A percentile compares a stretch with the other conserved stretches of the same genome.
Evolutionary conservation across 108 stramenopile genomes (phyloP).

Genomic region (Cyclotella distinguenda): DNA sequence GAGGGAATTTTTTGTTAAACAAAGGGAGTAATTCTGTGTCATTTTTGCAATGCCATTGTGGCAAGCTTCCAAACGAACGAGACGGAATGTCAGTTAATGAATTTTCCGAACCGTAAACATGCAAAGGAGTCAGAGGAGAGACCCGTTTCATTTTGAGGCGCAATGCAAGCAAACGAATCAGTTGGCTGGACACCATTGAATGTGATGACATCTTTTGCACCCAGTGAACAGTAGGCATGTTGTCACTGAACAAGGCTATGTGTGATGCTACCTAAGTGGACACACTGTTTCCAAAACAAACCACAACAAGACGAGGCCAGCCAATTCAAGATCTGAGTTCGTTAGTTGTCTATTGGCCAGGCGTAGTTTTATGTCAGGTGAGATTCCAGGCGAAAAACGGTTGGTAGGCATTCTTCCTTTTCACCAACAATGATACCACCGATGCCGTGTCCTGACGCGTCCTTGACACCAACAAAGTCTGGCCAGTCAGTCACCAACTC

Average conservation of each 20-base stretch:
- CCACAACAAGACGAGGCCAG: too few species aligned
- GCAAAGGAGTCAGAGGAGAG: background rate
- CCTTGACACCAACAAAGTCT: background rate
- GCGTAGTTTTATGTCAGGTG: too few species aligned
- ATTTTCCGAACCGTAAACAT: background rate
- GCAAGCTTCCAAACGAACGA: background rate
- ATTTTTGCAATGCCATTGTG: background rate
- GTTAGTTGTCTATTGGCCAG: too few species aligned
- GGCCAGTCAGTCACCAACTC: background rate
- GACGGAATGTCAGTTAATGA: background rate
- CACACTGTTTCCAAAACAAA: too few species aligned
- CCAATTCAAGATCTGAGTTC: too few species aligned
- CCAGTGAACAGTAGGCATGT: background rate
- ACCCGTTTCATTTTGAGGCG: background rate
- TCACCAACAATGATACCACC: background rate
- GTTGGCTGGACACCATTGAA: background rate
- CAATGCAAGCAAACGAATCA: background rate
- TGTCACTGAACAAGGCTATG: background rate
- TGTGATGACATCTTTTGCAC: background rate
- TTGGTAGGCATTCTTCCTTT: background rate
- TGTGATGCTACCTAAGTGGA: background rate
- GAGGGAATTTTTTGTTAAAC: background rate
- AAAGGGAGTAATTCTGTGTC: background rate
- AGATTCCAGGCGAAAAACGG: background rate
- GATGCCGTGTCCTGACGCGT: background rate